Conservation (phyloP, 2,329 filamentous ascomycete species). For the Xylariaceae sp. region DNA sequence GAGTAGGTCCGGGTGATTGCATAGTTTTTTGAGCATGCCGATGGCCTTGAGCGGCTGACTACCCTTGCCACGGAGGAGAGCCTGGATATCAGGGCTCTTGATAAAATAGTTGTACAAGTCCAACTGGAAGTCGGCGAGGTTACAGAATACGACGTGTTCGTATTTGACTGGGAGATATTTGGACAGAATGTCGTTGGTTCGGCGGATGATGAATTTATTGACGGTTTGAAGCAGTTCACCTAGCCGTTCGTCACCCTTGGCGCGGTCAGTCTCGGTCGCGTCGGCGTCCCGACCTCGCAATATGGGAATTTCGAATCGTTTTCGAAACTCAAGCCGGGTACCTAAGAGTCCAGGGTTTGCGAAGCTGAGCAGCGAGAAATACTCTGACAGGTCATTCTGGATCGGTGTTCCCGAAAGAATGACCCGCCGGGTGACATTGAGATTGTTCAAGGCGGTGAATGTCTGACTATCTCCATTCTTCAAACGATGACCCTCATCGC, state of each 20-base stretch:
- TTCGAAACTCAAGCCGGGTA: slow-evolving; percentile 85
- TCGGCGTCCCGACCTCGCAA: slow-evolving; percentile 86
- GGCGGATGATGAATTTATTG: slow-evolving; percentile 97
- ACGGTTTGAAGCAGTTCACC: slow-evolving; percentile 77
- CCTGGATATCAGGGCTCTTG: slow-evolving; percentile 90
- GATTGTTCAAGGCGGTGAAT: slow-evolving; percentile 81
- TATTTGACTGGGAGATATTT: slow-evolving; percentile 99
- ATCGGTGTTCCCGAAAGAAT: slow-evolving; percentile 97
- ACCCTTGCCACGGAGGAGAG: slow-evolving; percentile 84
- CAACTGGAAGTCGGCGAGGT: slow-evolving; percentile 85
- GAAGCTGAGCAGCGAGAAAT: slow-evolving; percentile 93
- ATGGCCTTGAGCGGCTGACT: slow-evolving; percentile 97
- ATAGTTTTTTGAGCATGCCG: slow-evolving; percentile 94
- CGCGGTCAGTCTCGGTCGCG: slow-evolving; percentile 75
- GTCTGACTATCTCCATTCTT: slow-evolving; percentile 98
- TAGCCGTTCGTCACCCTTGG: slow-evolving; percentile 79
- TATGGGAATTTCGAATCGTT: slow-evolving; percentile 90
- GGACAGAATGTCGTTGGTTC: slow-evolving; percentile 95
- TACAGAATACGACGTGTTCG: slow-evolving; percentile 98
- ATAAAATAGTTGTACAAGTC: slow-evolving; percentile 97
- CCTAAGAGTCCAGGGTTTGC: slow-evolving; percentile 92
- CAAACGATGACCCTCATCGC: slow-evolving; percentile 92
- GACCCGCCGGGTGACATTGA: slow-evolving; percentile 87
- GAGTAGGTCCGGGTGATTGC: slow-evolving; percentile 93
- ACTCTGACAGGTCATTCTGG: slow-evolving; percentile 97